A percentile compares a stretch with the other conserved stretches of the same genome.
These are phyloP conservation scores for Ascoidea rubescens DNA, from an alignment of 805 yeast species.

Conservation along the genomic window DNA sequence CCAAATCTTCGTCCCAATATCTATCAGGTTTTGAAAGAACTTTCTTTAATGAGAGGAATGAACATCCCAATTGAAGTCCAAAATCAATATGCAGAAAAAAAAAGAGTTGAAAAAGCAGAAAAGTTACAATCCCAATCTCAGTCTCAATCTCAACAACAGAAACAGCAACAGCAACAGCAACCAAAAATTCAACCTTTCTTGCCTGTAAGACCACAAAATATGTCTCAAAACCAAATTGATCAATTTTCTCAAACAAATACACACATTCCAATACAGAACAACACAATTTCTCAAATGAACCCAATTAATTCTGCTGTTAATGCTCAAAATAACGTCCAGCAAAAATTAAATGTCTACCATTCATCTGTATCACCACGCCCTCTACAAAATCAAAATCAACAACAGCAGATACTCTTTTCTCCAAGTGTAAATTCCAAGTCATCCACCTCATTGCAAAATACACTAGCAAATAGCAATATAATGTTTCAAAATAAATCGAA, in stretches of 20 bases:
- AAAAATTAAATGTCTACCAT: background rate
- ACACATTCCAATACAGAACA: background rate
- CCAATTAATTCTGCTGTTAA: background rate
- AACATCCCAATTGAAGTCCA: slow-evolving; percentile 26
- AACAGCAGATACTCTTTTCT: background rate
- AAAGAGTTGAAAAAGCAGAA: slow-evolving; percentile 4
- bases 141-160: background rate
- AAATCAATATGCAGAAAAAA: slow-evolving; percentile 10
- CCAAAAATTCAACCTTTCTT: background rate
- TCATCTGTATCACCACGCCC: slow-evolving; percentile 1
- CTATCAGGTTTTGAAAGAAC: slow-evolving; percentile 56
- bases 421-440: background rate
- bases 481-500: background rate
- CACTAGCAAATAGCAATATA: background rate
- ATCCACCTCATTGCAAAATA: background rate
- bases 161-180: background rate
- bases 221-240: background rate
- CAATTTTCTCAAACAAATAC: background rate
- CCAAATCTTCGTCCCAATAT: slow-evolving; percentile 78
- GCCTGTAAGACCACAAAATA: background rate
- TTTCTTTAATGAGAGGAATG: slow-evolving; percentile 46
- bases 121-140: background rate
- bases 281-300: background rate
- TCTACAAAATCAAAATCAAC: background rate
- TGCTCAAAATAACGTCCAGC: background rate